phyloP scores from a whole-genome alignment of 768 basidiomycete genomes.

The Lyophyllum decastes region DNA sequence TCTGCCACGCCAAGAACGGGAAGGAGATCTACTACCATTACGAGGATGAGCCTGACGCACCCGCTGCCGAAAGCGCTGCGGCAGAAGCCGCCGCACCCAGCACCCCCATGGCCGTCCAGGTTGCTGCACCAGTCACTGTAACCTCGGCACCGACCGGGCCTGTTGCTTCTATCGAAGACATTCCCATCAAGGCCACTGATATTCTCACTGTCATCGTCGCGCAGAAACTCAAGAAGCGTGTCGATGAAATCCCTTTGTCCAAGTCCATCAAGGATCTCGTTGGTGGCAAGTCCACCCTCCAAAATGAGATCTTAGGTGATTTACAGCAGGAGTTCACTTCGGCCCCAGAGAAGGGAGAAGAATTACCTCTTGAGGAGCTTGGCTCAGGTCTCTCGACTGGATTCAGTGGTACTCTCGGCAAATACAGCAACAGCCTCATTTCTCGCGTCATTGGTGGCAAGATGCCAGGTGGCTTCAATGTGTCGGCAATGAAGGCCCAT shows the following conservation, averaged over 20 bases:
- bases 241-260: slow-evolving; percentile 83
- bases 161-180: slow-evolving; percentile 82
- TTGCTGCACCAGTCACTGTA: slow-evolving; percentile 41
- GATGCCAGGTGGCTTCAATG: slow-evolving; percentile 99
- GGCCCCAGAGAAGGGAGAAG: slow-evolving; percentile 98
- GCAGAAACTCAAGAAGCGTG: slow-evolving; percentile 96
- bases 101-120: slow-evolving; percentile 38
- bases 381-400: slow-evolving; percentile 82
- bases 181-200: slow-evolving; percentile 88
- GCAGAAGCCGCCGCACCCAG: slow-evolving; percentile 34
- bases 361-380: slow-evolving; percentile 94
- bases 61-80: slow-evolving; percentile 37
- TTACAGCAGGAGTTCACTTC: slow-evolving; percentile 93
- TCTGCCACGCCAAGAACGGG: slow-evolving; percentile 92
- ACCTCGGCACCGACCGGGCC: slow-evolving; percentile 56
- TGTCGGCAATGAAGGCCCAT: slow-evolving; percentile 86
- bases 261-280: slow-evolving; percentile 99
- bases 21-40: slow-evolving; percentile 99
- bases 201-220: slow-evolving; percentile 88
- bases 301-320: slow-evolving; percentile 98
- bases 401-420: slow-evolving; percentile 86
- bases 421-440: slow-evolving; percentile 88
- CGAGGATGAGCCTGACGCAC: slow-evolving; percentile 75
- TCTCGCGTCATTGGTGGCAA: slow-evolving; percentile 92
- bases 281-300: slow-evolving; percentile 96